Evolutionary conservation across 441 rosid species (phyloP), one percentile per base, ranked within the genome.

Genomic region (Pelargonium myrrhifolium): DNA sequence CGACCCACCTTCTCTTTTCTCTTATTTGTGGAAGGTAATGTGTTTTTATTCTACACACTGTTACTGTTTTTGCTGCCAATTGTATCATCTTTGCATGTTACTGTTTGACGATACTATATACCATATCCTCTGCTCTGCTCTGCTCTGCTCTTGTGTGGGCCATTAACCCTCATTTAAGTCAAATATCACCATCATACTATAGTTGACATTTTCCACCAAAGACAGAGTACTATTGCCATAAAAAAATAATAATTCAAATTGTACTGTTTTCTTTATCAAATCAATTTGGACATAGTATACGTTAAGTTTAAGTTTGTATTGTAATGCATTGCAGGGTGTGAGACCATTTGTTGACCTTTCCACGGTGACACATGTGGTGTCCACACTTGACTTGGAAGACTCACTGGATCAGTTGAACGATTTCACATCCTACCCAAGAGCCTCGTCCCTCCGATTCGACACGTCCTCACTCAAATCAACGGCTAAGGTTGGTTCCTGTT

Each of bases 1-100:
- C 72, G 96, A 93, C 74, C 93, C 99, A 18, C 96, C 99, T 59
- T 86, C 96, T 1, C 84, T 93, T 12, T 93, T 93, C 77, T 82
- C 97, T 68, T 91, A 85, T 63, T 66, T 93, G 1, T 93, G 97
- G 97, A 93, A 93, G 99, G 99, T 89, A 76, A 68, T 10, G 7
- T 40, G 2, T 10, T 10, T 10, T 10, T 11, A 9, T 42, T 42
- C 10, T 0, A 42, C 1, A 42, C 10, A 8, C 47, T 2, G 0
- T 42, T 42, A 1, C 9, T 39, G 7, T 39, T 39, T 39, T 39
- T n/a, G n/a, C n/a, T n/a, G n/a, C n/a, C n/a, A 24, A 24, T 24
- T 24, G 26, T 2, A 24, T 24, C 26, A 24, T 24, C 1, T 24
- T 24, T 24, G 26, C 26, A 24, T 24, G 26, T 24, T 24, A 24